Conservation (phyloP, 139 green algal genomes). For the Bryopsis sp. region DNA sequence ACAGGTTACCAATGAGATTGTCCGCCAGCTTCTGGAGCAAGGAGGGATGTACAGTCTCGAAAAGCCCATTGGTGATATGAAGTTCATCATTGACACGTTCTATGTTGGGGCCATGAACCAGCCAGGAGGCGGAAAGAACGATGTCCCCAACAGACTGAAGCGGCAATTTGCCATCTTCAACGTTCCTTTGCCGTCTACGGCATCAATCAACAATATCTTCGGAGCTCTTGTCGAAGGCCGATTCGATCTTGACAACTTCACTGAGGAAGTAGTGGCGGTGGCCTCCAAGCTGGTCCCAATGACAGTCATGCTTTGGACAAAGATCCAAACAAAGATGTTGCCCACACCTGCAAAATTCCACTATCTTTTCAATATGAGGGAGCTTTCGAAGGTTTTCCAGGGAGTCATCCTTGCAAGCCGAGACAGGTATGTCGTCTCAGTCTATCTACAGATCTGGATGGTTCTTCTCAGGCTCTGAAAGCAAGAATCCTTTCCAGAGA, state of each 20-base stretch:
- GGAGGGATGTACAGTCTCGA: constrained; percentile 87
- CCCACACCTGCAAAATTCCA: constrained; percentile 92
- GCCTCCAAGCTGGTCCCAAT: constrained; percentile 66
- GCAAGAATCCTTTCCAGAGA: too few species aligned
- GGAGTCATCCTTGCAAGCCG: constrained; percentile 76
- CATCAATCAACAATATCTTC: constrained; percentile 88
- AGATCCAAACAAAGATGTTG: constrained; percentile 72
- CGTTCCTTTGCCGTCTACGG: constrained; percentile 66
- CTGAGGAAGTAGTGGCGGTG: constrained; percentile 50
- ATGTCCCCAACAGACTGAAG: constrained; percentile 93
- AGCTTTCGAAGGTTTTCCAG: constrained; percentile 85
- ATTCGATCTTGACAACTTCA: constrained; percentile 47
- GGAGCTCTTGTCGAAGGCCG: constrained; percentile 67
- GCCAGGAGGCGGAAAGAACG: constrained; percentile 83
- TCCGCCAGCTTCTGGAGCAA: constrained; percentile 90
- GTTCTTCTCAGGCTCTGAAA: too few species aligned
- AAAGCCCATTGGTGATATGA: constrained; percentile 94
- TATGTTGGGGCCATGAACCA: constrained; percentile 86
- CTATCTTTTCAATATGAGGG: constrained; percentile 94
- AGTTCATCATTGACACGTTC: constrained; percentile 71
- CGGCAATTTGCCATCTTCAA: constrained; percentile 88
- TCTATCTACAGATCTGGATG: too few species aligned
- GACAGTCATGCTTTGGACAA: constrained; percentile 77
- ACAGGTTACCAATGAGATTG: constrained; percentile 94
- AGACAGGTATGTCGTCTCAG: constrained; percentile 35